phyloP scores from a whole-genome alignment of 768 basidiomycete species.

The Stropharia rugosoannulata region DNA sequence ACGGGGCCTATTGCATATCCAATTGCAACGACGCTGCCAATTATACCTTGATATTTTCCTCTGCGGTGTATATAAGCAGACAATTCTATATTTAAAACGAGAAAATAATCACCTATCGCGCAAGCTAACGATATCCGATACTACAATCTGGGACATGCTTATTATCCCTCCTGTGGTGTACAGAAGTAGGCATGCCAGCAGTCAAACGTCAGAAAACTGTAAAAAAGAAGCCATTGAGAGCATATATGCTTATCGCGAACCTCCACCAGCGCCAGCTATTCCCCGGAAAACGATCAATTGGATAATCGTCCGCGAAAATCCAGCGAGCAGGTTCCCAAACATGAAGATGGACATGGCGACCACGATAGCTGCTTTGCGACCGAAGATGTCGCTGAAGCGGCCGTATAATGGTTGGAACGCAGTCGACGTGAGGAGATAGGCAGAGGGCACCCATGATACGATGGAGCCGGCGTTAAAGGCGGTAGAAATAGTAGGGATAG shows the following conservation, averaged over 20 bases:
- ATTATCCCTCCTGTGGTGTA: constrained; percentile 49
- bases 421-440: constrained; percentile 67
- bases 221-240: not conserved
- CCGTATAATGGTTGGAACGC: constrained; percentile 64
- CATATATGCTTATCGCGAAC: constrained; percentile 19
- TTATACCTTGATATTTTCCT: constrained; percentile 79
- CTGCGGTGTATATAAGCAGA: constrained; percentile 26
- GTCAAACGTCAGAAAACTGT: not conserved
- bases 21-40: constrained; percentile 53
- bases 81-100: not conserved
- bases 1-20: constrained; percentile 69
- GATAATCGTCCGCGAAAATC: constrained; percentile 62
- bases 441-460: constrained; percentile 71
- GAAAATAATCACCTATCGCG: constrained; percentile 49
- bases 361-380: constrained; percentile 59
- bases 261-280: constrained; percentile 69
- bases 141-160: constrained; percentile 69
- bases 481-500: constrained; percentile 67
- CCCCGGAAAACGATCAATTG: constrained; percentile 71
- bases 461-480: constrained; percentile 65
- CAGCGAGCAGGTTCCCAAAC: constrained; percentile 64
- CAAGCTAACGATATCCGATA: constrained; percentile 71
- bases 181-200: not conserved
- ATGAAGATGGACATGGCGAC: constrained; percentile 63
- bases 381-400: constrained; percentile 66